Evolutionary conservation across 192 early-diverging fungal species (phyloP).

Genomic region (Radiomyces spectabilis): DNA sequence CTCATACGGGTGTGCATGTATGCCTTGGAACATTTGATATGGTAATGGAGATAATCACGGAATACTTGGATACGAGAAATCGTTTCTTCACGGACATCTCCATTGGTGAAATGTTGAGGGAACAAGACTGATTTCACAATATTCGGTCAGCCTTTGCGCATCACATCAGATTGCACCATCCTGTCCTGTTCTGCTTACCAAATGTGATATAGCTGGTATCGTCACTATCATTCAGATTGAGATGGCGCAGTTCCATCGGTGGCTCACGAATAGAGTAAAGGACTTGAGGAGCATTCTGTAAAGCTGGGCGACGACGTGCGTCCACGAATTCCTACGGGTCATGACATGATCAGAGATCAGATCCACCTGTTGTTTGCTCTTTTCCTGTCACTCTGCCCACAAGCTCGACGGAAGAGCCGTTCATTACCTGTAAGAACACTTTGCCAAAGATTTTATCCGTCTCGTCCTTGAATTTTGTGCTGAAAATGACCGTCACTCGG

Average conservation of each 20-base stretch:
- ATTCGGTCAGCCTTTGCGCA: not conserved
- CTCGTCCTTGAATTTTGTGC: slow-evolving; percentile 95
- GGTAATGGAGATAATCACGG: slow-evolving; percentile 98
- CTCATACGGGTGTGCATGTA: slow-evolving; percentile 99
- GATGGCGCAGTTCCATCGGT: slow-evolving; percentile 86
- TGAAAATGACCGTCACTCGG: slow-evolving; percentile 96
- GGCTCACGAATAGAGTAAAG: slow-evolving; percentile 87
- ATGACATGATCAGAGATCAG: not conserved
- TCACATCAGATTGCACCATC: not conserved
- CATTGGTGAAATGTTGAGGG: slow-evolving; percentile 76
- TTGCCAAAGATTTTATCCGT: slow-evolving; percentile 92
- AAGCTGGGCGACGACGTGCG: slow-evolving; percentile 81
- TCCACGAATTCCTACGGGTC: slow-evolving; percentile 88
- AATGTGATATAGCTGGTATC: slow-evolving; percentile 94
- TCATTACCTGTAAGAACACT: slow-evolving; percentile 86
- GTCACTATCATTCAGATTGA: slow-evolving; percentile 67
- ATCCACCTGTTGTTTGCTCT: not conserved
- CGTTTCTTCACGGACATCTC: slow-evolving; percentile 73
- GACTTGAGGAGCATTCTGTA: slow-evolving; percentile 96
- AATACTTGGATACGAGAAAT: slow-evolving; percentile 96
- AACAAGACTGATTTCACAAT: slow-evolving; percentile 67
- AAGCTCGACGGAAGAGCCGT: no score
- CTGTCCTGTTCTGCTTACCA: slow-evolving; percentile 39
- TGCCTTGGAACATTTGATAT: slow-evolving; percentile 98
- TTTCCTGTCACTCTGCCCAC: not conserved